phyloP scores from a whole-genome alignment of 1,284 basidiomycete genomes.

The Boletellus deceptivus region DNA sequence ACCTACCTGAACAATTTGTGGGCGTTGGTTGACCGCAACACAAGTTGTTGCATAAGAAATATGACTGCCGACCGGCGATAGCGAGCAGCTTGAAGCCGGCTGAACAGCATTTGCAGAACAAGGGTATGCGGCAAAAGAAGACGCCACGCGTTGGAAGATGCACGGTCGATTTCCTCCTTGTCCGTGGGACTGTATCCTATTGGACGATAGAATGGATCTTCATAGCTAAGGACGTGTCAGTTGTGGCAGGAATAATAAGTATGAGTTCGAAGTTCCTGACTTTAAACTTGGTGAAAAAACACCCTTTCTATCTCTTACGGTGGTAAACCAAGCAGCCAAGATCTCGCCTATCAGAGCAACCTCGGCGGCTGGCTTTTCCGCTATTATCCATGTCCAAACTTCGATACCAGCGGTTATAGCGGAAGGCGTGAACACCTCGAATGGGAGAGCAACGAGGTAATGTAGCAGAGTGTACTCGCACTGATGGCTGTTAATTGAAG shows the following conservation, averaged over 20 bases:
- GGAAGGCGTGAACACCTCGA: constrained; percentile 86
- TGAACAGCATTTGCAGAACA: constrained; percentile 88
- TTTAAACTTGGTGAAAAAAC: constrained; percentile 81
- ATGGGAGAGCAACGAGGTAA: constrained; percentile 86
- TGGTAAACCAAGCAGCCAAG: constrained; percentile 82
- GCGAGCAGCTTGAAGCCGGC: constrained; percentile 90
- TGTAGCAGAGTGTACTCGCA: constrained; percentile 87
- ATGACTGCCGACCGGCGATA: constrained; percentile 87
- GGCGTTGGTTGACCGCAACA: constrained; percentile 74
- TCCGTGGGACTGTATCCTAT: constrained; percentile 92
- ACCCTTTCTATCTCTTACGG: constrained; percentile 75
- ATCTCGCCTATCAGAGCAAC: constrained; percentile 83
- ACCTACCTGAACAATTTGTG: constrained; percentile 71
- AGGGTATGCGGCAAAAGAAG: constrained; percentile 82
- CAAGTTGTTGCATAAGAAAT: constrained; percentile 79
- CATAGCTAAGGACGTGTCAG: constrained; percentile 51
- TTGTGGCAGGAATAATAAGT: constrained; percentile 2
- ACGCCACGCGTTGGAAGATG: constrained; percentile 67
- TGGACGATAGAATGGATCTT: constrained; percentile 85
- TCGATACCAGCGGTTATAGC: constrained; percentile 87
- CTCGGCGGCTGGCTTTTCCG: constrained; percentile 77
- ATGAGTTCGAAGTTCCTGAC: constrained; percentile 44
- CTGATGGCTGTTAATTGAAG: constrained; percentile 36
- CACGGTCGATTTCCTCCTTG: constrained; percentile 79
- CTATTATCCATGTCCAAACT: constrained; percentile 96